phyloP scores from a whole-genome alignment of 2,329 filamentous ascomycete species.

The Colletotrichum sp. region DNA sequence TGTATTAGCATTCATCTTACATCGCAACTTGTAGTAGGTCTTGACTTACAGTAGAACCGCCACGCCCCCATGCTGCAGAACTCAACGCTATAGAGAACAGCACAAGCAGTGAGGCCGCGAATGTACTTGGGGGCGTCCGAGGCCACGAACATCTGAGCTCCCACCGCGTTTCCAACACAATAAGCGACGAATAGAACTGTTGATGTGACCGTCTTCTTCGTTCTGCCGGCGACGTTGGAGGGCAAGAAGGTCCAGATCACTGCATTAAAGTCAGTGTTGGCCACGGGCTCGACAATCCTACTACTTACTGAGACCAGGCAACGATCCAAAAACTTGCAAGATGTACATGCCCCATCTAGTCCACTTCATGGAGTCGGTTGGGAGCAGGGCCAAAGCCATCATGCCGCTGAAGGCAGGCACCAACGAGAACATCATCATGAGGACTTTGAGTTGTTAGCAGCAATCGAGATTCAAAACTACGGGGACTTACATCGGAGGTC shows the following conservation, averaged over 20 bases:
- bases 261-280: no score
- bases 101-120: conserved; percentile 25
- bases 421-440: conserved; percentile 32
- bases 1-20: fast-evolving
- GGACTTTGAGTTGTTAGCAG: conserved; percentile 2
- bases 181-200: conserved; percentile 27
- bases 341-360: conserved; percentile 36
- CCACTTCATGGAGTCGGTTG: conserved; percentile 29
- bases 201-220: conserved; percentile 33
- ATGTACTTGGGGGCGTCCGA: conserved; percentile 23
- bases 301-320: conserved; percentile 28
- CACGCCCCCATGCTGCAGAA: conserved; percentile 28
- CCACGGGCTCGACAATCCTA: no score
- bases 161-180: conserved; percentile 26
- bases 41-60: conserved; percentile 29
- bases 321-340: conserved; percentile 28
- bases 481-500: conserved; percentile 29
- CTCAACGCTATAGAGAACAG: conserved; percentile 28
- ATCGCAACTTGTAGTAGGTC: neutral
- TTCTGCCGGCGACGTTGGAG: conserved; percentile 43
- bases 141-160: conserved; percentile 20
- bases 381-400: conserved; percentile 33
- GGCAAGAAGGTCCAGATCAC: conserved; percentile 37
- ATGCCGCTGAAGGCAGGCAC: conserved; percentile 33
- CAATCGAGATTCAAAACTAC: fast-evolving